A percentile compares a stretch with the other conserved stretches of the same genome.
Evolutionary conservation across 176 grass and related monocot genomes (phyloP).

Genomic region (Pharus latifolius): DNA sequence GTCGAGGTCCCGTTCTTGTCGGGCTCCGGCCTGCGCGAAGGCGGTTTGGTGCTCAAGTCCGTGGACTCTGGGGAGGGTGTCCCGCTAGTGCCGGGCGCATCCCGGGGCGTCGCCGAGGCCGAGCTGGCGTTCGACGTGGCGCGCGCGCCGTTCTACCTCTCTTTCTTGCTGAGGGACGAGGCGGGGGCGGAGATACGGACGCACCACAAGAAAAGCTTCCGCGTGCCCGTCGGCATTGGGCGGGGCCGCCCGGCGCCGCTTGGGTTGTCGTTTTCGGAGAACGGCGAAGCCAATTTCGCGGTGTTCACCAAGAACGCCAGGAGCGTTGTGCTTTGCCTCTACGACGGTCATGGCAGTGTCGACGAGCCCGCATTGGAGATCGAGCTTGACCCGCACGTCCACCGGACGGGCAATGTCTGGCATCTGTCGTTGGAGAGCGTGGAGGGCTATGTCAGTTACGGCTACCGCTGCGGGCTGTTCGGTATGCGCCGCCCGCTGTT

Average conservation of each 20-base stretch:
- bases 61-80: conserved; percentile 2
- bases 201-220: conserved; percentile 50
- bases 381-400: conserved; percentile 61
- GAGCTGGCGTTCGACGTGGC: conserved; percentile 35
- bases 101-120: not conserved
- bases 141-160: conserved; percentile 61
- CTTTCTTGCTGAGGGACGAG: conserved; percentile 51
- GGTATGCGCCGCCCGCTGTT: conserved; percentile 39
- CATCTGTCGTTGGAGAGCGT: conserved; percentile 53
- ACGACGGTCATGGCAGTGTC: not conserved
- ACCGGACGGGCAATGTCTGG: conserved; percentile 72
- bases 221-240: conserved; percentile 67
- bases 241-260: conserved; percentile 57
- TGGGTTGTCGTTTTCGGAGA: conserved; percentile 44
- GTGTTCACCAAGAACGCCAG: conserved; percentile 56
- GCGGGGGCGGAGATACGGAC: conserved; percentile 43
- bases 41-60: conserved; percentile 20
- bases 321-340: conserved; percentile 59
- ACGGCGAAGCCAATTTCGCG: conserved; percentile 61
- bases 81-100: not conserved
- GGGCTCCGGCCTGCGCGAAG: not conserved
- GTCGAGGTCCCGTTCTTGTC: conserved; percentile 3
- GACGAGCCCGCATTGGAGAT: conserved; percentile 53
- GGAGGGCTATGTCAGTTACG: conserved; percentile 47
- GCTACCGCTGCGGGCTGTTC: conserved; percentile 55